Evolutionary conservation across 257 asterid genomes (phyloP), one percentile per base, ranked within the genome.

Genomic region (Lavandula angustifolia): DNA sequence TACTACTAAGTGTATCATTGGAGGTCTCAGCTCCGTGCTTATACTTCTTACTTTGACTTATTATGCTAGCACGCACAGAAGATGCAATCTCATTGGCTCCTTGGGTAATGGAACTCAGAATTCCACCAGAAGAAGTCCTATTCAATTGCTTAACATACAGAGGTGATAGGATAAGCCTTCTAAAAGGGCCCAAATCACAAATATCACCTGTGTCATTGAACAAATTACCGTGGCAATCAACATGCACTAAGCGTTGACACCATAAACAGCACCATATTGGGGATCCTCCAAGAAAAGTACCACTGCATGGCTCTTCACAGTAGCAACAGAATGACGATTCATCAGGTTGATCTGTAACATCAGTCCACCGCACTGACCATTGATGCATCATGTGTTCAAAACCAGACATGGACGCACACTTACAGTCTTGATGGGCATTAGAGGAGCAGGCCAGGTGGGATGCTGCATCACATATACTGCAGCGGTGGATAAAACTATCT

Each of bases 61-160:
- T 87, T 71, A 94, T 82, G 67, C 77, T 94, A 72, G 99, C 96
- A 68, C 99, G 89, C 58, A 94, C 95, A 51, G 99, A 76, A 67
- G 96, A 94, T 22, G 99, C 99, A 64, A 94, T 87, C 75, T 82
- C 99, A 82, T 94, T 90, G 73, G 99, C 99, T 68, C 99, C 98
- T 41, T 87, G 95, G 37, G 98, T 94, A 51, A 94, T 86, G 65
- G 99, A 83, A 70, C 89, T 94, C 54, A 94, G 74, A 74, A 94
- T 71, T 56, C 98, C 98, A 51, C 89, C 95, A 66, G 94, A 66
- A 48, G 85, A 76, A 57, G 75, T 75, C 75, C 67, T 64, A 55
- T 74, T 76, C 68, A 86, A 70, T 75, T 79, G 85, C 73, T 81
- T 90, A 44, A 90, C 98, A 78, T 78, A 78, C 64, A 90, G 73